Conservation (phyloP, 352 stramenopile species). For the Phytophthora boehmeriae region DNA sequence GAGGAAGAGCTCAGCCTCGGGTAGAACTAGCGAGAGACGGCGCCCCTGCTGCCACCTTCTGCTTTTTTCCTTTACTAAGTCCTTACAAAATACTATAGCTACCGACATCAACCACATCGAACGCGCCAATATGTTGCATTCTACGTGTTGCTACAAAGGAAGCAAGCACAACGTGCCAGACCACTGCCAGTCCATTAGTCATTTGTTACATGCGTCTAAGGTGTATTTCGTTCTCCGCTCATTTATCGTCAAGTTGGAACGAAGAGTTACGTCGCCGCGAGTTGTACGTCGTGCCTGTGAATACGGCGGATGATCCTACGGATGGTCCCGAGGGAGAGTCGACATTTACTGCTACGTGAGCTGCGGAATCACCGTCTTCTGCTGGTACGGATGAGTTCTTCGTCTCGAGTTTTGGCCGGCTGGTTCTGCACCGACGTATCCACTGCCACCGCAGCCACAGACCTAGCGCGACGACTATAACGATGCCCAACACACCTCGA, state of each 20-base stretch:
- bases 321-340: constrained; percentile 23
- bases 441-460: constrained; percentile 41
- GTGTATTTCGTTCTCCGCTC: constrained; percentile 8
- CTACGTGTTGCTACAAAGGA: too few species aligned
- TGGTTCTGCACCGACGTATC: constrained; percentile 32
- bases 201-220: constrained; percentile 21
- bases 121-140: background rate
- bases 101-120: constrained; percentile 15
- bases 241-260: constrained; percentile 41
- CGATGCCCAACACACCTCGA: constrained; percentile 23
- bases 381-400: constrained; percentile 18
- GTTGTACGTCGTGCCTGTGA: constrained; percentile 26
- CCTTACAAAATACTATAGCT: constrained; percentile 36
- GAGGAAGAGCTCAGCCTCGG: constrained; percentile 51
- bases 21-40: constrained; percentile 48
- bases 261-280: constrained; percentile 41
- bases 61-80: constrained; percentile 33
- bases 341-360: constrained; percentile 31
- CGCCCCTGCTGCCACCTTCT: constrained; percentile 29
- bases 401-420: constrained; percentile 26
- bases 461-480: constrained; percentile 26
- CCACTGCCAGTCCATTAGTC: background rate
- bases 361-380: constrained; percentile 9
- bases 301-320: constrained; percentile 32
- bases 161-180: background rate